These are phyloP conservation scores for Biancaea sappan DNA, from an alignment of 306 rosid genomes.

Conservation along the genomic window DNA sequence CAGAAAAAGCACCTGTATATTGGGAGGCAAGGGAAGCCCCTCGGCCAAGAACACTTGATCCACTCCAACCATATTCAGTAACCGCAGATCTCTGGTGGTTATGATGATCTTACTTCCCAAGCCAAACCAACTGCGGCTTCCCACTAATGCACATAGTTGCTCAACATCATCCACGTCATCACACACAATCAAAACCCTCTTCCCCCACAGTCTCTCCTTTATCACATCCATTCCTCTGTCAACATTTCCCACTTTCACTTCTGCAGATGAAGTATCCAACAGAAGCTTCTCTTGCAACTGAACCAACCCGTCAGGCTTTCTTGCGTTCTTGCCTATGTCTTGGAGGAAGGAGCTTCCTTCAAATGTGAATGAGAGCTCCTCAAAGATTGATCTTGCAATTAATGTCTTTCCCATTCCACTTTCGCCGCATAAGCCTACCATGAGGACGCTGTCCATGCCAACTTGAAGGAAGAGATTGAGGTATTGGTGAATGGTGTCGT, in stretches of 20 bases:
- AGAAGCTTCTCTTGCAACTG: conserved; percentile 11
- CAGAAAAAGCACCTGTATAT: conserved; percentile 12
- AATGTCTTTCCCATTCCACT: conserved; percentile 31
- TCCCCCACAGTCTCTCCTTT: not conserved
- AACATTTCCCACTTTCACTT: not conserved
- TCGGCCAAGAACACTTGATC: conserved; percentile 28
- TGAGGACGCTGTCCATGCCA: not conserved
- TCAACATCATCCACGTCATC: conserved; percentile 22
- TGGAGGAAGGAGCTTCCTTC: conserved; percentile 27
- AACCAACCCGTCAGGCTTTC: conserved; percentile 4
- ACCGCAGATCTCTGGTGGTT: not conserved
- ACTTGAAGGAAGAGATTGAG: conserved; percentile 26
- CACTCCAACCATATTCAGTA: conserved; percentile 17
- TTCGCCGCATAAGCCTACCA: conserved; percentile 30
- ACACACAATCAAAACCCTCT: conserved; percentile 22
- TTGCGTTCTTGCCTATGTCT: not conserved
- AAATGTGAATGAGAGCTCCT: conserved; percentile 1
- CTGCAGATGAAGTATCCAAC: not conserved
- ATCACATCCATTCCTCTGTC: conserved; percentile 12
- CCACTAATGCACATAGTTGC: conserved; percentile 3
- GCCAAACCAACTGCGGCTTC: conserved; percentile 16
- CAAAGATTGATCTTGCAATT: conserved; percentile 21
- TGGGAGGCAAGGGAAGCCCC: conserved; percentile 20
- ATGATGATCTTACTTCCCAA: conserved; percentile 34
- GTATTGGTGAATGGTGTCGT: conserved; percentile 3